Base-by-base conservation (phyloP, 805 yeast genomes). In the Candida maltosa region DNA sequence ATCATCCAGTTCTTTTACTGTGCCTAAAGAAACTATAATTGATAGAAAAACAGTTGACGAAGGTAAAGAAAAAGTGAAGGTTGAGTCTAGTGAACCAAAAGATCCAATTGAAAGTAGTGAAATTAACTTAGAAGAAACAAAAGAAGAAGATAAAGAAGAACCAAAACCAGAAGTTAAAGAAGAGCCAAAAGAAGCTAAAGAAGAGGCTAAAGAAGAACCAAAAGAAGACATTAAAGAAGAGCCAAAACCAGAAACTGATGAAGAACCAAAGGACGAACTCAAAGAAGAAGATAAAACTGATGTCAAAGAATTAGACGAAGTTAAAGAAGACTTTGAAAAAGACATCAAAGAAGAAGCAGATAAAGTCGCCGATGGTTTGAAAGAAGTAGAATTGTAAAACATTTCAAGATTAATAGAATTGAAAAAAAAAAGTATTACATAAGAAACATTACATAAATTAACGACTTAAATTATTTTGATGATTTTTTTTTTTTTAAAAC, bases 21-120 rank as follows among this genome's bases (percentile, higher is more conserved):
- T 66, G 33, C 69, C 62, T 6, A 66, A 64, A 47, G 73, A 67
- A 43, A 67, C 73, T 3, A 56, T 68, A 37, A 68, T 68, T 30
- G 72, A 59, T 38, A 58, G 53, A 16, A 38, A 41, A 31, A 37
- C 33, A 16, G 35, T 26, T 15, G 37, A 26, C 24, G 38, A 35
- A 23, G 40, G 25, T 9, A 32, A 33, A 27, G 29, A 19, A 17
- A 35, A 31, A 21, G 6, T 39, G 16, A 18, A 19, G 10, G 15
- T 21, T 3, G 28, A 30, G 16, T 27, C 33, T 28, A 23, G 19
- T 8, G 15, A 15, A 5, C 16, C 22, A n/a, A 21, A 31, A 21
- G 35, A 9, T 5, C 8, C 25, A 16, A 26, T 27, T 19, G 17
- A 25, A 24, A 31, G 18, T 21, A 16, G 7, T 10, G 9, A 7